A percentile compares a stretch with the other conserved stretches of the same genome.
Conservation (phyloP, 1,284 basidiomycete species). For the Flammula alnicola region DNA sequence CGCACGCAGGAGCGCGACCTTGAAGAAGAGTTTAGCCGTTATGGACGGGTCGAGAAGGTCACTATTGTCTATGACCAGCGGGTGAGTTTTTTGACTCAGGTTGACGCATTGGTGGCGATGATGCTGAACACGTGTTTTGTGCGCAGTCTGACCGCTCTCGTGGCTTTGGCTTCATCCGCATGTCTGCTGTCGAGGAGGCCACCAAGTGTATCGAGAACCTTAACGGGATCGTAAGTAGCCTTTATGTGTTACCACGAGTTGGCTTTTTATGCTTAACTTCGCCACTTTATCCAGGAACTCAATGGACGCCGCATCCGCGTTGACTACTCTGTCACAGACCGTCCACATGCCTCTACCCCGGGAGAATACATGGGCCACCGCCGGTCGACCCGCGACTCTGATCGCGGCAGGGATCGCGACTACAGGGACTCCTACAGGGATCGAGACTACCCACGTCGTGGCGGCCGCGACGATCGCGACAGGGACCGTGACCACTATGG, state of each 20-base stretch:
- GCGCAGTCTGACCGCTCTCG: conserved; percentile 91
- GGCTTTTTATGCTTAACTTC: neutral
- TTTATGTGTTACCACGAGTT: neutral
- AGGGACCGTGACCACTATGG: conserved; percentile 63
- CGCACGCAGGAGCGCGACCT: conserved; percentile 93
- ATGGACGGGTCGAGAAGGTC: conserved; percentile 93
- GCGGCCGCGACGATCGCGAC: conserved; percentile 54
- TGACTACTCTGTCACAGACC: conserved; percentile 93
- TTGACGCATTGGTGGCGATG: conserved; percentile 7
- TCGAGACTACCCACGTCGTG: conserved; percentile 48
- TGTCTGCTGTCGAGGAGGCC: conserved; percentile 89
- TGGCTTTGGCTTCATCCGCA: conserved; percentile 97
- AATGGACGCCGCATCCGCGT: conserved; percentile 97
- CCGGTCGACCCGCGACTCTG: conserved; percentile 65
- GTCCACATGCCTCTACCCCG: conserved; percentile 94
- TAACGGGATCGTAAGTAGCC: conserved; percentile 84
- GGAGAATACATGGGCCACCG: conserved; percentile 97
- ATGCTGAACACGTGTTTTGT: conserved; percentile 19
- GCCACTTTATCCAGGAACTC: conserved; percentile 59
- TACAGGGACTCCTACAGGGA: conserved; percentile 55
- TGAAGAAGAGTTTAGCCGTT: conserved; percentile 90
- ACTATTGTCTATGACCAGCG: conserved; percentile 99
- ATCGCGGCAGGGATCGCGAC: conserved; percentile 42
- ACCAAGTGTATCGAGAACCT: conserved; percentile 86
- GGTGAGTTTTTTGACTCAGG: conserved; percentile 67